Evolutionary conservation across 768 basidiomycete species (phyloP).

Genomic region (Albatrellus ellisii): DNA sequence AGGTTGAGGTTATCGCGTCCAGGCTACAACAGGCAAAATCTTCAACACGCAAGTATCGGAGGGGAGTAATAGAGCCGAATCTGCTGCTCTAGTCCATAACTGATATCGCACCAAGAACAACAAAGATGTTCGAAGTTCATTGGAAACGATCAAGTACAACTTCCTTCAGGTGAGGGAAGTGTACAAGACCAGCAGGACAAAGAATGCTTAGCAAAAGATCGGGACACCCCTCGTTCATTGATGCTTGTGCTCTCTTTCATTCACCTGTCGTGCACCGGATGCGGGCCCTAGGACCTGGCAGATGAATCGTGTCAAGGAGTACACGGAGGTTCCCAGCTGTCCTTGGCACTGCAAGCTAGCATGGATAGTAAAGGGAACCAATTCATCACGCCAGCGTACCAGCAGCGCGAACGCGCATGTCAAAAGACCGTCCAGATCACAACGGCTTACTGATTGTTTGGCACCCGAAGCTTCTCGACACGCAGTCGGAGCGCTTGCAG

Average conservation of each 20-base stretch:
- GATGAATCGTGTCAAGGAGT: slow-evolving; percentile 16
- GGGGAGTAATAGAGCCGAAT: slow-evolving; percentile 25
- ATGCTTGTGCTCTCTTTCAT: slow-evolving; percentile 20
- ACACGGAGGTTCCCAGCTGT: slow-evolving; percentile 7
- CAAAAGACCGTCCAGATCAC: slow-evolving; percentile 4
- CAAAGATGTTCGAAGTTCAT: slow-evolving; percentile 31
- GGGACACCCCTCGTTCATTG: slow-evolving; percentile 18
- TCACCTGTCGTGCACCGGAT: slow-evolving; percentile 23
- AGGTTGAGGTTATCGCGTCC: slow-evolving; percentile 30
- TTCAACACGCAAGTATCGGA: slow-evolving; percentile 28
- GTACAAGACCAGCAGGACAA: slow-evolving; percentile 13
- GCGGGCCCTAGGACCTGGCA: slow-evolving; percentile 25
- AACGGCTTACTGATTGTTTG: slow-evolving; percentile 16
- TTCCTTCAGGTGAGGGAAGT: slow-evolving; percentile 9
- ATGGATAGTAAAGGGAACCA: slow-evolving; percentile 8
- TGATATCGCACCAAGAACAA: slow-evolving; percentile 36
- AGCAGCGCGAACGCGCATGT: slow-evolving; percentile 7
- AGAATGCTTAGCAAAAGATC: slow-evolving; percentile 13
- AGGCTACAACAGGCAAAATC: slow-evolving; percentile 40
- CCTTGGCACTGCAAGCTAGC: slow-evolving; percentile 9
- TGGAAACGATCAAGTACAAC: slow-evolving; percentile 26
- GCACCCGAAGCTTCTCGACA: slow-evolving; percentile 20
- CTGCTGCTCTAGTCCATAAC: slow-evolving; percentile 35
- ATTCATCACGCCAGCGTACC: slow-evolving; percentile 14
- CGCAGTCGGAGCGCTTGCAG: slow-evolving; percentile 32